Evolutionary conservation across 805 yeast genomes (phyloP).

Genomic region (Yueomyces sp.): DNA sequence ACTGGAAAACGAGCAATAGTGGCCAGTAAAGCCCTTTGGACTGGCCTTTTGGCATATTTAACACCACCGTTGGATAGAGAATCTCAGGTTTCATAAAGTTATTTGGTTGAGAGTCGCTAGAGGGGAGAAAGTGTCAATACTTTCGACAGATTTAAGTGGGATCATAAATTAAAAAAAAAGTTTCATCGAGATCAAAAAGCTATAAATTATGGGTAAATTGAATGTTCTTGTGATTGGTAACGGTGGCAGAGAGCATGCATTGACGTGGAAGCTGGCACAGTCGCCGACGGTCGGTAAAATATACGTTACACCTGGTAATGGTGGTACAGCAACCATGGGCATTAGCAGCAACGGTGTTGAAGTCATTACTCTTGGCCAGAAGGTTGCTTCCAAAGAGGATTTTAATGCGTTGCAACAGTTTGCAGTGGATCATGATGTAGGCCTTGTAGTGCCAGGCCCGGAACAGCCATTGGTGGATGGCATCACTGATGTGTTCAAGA

Average conservation of each 20-base stretch:
- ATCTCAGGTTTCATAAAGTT: too few relatives aligned
- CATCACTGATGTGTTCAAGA: slow-evolving; percentile 53
- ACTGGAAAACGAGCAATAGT: too few relatives aligned
- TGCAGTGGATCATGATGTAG: slow-evolving; percentile 53
- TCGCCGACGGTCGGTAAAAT: slow-evolving; percentile 59
- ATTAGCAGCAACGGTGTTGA: slow-evolving; percentile 34
- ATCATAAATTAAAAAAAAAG: too few relatives aligned
- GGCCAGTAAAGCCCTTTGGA: too few relatives aligned
- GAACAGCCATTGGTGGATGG: slow-evolving; percentile 98
- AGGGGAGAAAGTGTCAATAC: too few relatives aligned
- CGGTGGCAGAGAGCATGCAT: slow-evolving; percentile 98
- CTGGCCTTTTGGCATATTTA: too few relatives aligned
- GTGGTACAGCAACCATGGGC: slow-evolving; percentile 55
- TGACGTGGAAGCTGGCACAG: slow-evolving; percentile 81
- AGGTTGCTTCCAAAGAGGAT: slow-evolving; percentile 30
- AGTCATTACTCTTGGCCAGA: neutral
- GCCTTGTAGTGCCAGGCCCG: slow-evolving; percentile 92
- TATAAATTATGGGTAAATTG: neutral
- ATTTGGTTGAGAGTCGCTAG: too few relatives aligned
- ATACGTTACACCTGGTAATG: slow-evolving; percentile 94
- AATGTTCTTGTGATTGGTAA: slow-evolving; percentile 72
- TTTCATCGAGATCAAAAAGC: neutral
- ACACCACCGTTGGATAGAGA: too few relatives aligned
- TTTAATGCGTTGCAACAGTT: slow-evolving; percentile 60
- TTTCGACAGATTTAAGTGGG: too few relatives aligned